Percentiles rank a stretch among this genome's conserved stretches.
These are phyloP conservation scores for Schoenoplectus triqueter DNA, from an alignment of 202 grass and related monocot species.

Conservation along the genomic window DNA sequence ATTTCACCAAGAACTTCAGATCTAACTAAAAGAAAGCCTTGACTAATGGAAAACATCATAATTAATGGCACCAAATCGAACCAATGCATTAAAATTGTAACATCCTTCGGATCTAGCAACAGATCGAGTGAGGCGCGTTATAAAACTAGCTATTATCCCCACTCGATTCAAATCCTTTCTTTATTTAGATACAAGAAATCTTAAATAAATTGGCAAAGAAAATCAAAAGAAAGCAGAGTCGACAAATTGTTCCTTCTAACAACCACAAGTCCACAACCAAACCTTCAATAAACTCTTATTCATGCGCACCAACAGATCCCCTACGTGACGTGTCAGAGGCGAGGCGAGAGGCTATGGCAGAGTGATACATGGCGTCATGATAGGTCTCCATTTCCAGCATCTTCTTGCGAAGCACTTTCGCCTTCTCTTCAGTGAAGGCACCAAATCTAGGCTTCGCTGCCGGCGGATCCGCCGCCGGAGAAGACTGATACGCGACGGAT, in stretches of 20 bases:
- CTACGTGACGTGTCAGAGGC: conserved; percentile 60
- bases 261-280: background rate
- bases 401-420: conserved; percentile 70
- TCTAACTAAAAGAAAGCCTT: background rate
- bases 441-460: conserved; percentile 45
- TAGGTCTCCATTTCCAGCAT: conserved; percentile 84
- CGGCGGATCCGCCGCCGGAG: background rate
- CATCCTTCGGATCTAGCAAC: conserved; percentile 27
- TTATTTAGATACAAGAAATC: conserved; percentile 6
- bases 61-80: conserved; percentile 21
- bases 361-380: conserved; percentile 98
- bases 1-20: background rate
- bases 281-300: background rate
- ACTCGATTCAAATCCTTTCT: conserved; percentile 21
- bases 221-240: conserved; percentile 25
- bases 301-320: background rate
- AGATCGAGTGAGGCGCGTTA: conserved; percentile 32
- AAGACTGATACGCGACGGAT: background rate
- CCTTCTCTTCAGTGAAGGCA: conserved; percentile 91
- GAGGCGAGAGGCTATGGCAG: conserved; percentile 94
- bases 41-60: background rate
- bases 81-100: background rate
- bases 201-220: conserved; percentile 7
- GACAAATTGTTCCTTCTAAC: conserved; percentile 23
- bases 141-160: conserved; percentile 37